A percentile compares a stretch with the other conserved stretches of the same genome.
phyloP scores from a whole-genome alignment of 2,329 filamentous ascomycete genomes.

The Boeremia lycopersici region DNA sequence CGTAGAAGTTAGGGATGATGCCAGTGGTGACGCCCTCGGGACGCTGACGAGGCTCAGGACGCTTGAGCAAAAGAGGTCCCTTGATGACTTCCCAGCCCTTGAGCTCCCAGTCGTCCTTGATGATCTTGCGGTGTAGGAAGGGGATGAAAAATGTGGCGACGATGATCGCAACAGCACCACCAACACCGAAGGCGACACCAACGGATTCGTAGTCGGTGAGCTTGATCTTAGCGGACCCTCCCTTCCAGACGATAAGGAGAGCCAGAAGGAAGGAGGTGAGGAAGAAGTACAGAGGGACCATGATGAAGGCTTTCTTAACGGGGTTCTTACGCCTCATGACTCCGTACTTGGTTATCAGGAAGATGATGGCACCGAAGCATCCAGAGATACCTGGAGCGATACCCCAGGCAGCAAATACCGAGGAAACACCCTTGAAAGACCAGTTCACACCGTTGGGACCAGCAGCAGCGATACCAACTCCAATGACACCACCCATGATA shows the following conservation, averaged over 20 bases:
- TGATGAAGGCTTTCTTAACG: conserved; percentile 58
- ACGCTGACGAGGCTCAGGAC: conserved; percentile 45
- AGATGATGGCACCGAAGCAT: conserved; percentile 60
- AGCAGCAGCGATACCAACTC: conserved; percentile 58
- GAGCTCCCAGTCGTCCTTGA: conserved; percentile 67
- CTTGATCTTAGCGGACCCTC: conserved; percentile 53
- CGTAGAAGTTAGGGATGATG: conserved; percentile 61
- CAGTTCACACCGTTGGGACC: conserved; percentile 61
- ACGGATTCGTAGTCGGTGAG: conserved; percentile 58
- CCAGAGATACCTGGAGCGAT: conserved; percentile 64
- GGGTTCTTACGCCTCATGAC: conserved; percentile 62
- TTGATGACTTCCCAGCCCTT: conserved; percentile 60
- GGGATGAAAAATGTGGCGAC: conserved; percentile 62
- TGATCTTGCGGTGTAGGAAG: conserved; percentile 63
- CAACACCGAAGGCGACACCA: conserved; percentile 61
- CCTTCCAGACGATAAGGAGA: conserved; percentile 53
- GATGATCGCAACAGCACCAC: conserved; percentile 57
- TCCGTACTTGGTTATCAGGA: conserved; percentile 62
- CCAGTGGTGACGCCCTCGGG: conserved; percentile 50
- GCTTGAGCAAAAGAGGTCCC: conserved; percentile 60
- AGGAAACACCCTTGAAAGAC: conserved; percentile 62
- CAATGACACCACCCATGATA: conserved; percentile 51
- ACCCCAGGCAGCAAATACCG: conserved; percentile 65
- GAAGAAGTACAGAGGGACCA: conserved; percentile 61
- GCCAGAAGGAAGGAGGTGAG: conserved; percentile 60